Conservation (phyloP, 371 early-diverging fungal genomes). For the Mucor irregularis region DNA sequence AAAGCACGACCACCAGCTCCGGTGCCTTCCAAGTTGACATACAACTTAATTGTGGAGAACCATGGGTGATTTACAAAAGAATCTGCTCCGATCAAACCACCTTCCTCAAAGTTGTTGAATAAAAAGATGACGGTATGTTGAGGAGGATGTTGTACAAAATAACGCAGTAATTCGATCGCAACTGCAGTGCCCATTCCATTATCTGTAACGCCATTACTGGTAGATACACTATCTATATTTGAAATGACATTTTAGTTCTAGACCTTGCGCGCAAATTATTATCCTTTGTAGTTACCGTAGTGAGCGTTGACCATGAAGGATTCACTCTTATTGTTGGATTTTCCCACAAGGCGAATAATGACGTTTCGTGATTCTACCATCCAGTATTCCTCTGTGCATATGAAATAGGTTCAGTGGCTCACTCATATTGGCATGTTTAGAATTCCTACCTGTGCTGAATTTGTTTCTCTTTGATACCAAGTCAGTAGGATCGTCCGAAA, state of each 20-base stretch:
- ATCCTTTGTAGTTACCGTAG: constrained; percentile 49
- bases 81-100: constrained; percentile 72
- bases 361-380: constrained; percentile 50
- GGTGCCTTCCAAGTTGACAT: constrained; percentile 80
- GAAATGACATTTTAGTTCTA: no score
- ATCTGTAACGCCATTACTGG: constrained; percentile 84
- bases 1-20: constrained; percentile 80
- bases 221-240: constrained; percentile 77
- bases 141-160: constrained; percentile 59
- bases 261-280: no score
- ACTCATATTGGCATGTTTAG: background rate
- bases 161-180: constrained; percentile 70
- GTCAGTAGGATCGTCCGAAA: constrained; percentile 43
- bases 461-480: constrained; percentile 24
- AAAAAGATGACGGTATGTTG: constrained; percentile 71
- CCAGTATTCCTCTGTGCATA: constrained; percentile 54
- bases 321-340: constrained; percentile 31
- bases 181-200: constrained; percentile 79
- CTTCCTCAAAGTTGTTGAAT: constrained; percentile 89
- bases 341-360: constrained; percentile 21
- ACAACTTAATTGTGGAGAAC: constrained; percentile 69
- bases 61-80: constrained; percentile 79
- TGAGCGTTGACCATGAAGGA: constrained; percentile 53
- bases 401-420: no score
- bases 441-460: constrained; percentile 36